These are phyloP conservation scores for Chytridiales sp. DNA, from an alignment of 371 early-diverging fungal species.

Conservation along the genomic window DNA sequence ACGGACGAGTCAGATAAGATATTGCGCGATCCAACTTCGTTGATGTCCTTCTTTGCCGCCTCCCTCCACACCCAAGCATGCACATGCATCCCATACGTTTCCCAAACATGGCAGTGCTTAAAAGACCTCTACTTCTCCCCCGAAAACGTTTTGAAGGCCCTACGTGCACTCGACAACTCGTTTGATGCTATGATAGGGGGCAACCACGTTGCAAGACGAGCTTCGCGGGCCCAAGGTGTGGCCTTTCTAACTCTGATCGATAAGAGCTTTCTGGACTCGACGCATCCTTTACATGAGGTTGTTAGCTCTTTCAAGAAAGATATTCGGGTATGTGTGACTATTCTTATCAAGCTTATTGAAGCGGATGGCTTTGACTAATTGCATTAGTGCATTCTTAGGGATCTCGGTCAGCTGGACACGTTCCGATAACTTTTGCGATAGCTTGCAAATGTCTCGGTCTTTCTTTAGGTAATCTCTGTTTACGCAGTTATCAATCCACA, in stretches of 20 bases:
- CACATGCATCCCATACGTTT: conserved; percentile 15
- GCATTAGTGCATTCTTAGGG: too few relatives aligned
- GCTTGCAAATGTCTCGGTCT: conserved; percentile 61
- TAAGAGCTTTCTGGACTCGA: conserved; percentile 49
- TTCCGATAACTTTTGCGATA: conserved; percentile 69
- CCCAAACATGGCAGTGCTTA: too few relatives aligned
- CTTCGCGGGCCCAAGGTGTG: conserved; percentile 50
- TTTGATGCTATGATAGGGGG: conserved; percentile 61
- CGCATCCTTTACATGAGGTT: conserved; percentile 25
- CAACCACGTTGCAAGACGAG: conserved; percentile 61
- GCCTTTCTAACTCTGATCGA: conserved; percentile 65
- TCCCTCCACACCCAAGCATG: conserved; percentile 13
- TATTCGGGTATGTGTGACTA: conserved; percentile 54
- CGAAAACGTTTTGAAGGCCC: too few relatives aligned
- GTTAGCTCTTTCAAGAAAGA: conserved; percentile 57
- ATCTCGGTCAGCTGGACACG: conserved; percentile 59
- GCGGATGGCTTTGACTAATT: too few relatives aligned
- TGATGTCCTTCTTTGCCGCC: conserved; percentile 8
- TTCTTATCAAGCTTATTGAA: neutral
- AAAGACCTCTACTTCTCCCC: too few relatives aligned
- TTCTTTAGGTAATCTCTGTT: conserved; percentile 7
- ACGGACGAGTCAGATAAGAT: too few relatives aligned
- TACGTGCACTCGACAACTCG: conserved; percentile 49
- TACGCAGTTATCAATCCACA: too few relatives aligned
- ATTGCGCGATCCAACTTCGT: too few relatives aligned